A percentile compares a stretch with the other conserved stretches of the same genome.
Conservation (phyloP, 1,139 yeast species). For the Yamadazyma diddensiae region DNA sequence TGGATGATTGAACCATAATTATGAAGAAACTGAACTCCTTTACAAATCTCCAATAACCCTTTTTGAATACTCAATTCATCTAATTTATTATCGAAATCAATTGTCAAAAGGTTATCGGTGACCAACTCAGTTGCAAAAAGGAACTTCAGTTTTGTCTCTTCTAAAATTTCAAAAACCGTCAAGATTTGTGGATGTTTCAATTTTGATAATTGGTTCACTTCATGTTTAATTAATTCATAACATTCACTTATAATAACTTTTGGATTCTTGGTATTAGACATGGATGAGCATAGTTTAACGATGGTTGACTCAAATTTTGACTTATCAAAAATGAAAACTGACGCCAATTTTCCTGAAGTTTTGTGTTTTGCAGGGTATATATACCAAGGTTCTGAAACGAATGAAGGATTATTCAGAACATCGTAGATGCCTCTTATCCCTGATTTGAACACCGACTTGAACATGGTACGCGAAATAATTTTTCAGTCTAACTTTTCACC, state of each 20-base stretch:
- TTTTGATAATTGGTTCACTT: constrained; percentile 71
- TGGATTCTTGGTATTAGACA: constrained; percentile 37
- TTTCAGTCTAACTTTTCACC: neutral
- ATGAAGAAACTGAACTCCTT: constrained; percentile 81
- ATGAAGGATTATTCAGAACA: constrained; percentile 71
- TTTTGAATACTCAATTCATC: constrained; percentile 79
- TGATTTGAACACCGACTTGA: constrained; percentile 44
- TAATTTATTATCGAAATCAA: constrained; percentile 37
- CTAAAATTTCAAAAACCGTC: constrained; percentile 80
- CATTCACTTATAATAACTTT: constrained; percentile 36
- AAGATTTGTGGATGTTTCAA: constrained; percentile 86
- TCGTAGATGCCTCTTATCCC: constrained; percentile 76
- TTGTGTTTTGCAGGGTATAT: constrained; percentile 80
- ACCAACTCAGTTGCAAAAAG: constrained; percentile 85
- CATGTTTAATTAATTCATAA: constrained; percentile 39
- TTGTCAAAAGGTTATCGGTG: constrained; percentile 52
- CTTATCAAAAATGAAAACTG: constrained; percentile 88
- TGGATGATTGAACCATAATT: constrained; percentile 73
- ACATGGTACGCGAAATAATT: constrained; percentile 18
- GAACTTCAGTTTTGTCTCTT: constrained; percentile 76
- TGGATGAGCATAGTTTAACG: constrained; percentile 48
- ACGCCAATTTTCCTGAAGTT: constrained; percentile 54
- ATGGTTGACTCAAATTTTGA: constrained; percentile 63
- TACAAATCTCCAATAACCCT: constrained; percentile 76
- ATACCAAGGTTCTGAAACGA: constrained; percentile 80